These are phyloP conservation scores for Amanita pseudoporphyria DNA, from an alignment of 768 basidiomycete genomes.

Conservation along the genomic window DNA sequence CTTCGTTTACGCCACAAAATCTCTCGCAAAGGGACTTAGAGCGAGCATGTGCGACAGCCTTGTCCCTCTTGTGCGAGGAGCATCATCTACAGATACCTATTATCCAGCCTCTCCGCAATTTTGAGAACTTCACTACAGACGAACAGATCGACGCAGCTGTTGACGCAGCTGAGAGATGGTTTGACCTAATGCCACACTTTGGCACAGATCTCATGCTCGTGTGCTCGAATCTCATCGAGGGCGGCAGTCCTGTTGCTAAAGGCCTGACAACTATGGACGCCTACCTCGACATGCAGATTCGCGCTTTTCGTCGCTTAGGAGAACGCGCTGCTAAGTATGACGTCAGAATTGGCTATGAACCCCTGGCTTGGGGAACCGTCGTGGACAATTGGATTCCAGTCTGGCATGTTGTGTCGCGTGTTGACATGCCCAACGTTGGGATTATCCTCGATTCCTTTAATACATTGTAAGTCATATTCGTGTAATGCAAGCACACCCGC, in stretches of 20 bases:
- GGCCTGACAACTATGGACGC: slow-evolving; percentile 13
- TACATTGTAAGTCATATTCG: slow-evolving; percentile 12
- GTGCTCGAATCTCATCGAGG: slow-evolving; percentile 22
- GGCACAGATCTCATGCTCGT: slow-evolving; percentile 24
- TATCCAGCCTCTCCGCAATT: slow-evolving; percentile 27
- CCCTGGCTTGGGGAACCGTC: slow-evolving; percentile 25
- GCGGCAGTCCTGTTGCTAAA: slow-evolving; percentile 11
- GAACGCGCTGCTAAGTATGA: slow-evolving; percentile 20
- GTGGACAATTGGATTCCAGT: slow-evolving; percentile 27
- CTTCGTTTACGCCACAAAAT: slow-evolving; percentile 10
- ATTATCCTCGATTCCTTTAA: slow-evolving; percentile 30
- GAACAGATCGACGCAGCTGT: slow-evolving; percentile 17
- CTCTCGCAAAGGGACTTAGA: slow-evolving; percentile 15
- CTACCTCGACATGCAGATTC: slow-evolving; percentile 19
- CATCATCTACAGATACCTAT: slow-evolving; percentile 19
- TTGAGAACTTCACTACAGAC: slow-evolving; percentile 23
- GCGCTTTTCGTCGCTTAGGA: slow-evolving; percentile 20
- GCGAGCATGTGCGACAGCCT: slow-evolving; percentile 16
- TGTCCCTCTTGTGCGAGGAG: slow-evolving; percentile 13
- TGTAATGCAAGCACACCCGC: neutral
- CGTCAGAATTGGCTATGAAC: slow-evolving; percentile 22
- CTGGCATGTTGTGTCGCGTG: slow-evolving; percentile 24
- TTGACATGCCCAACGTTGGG: slow-evolving; percentile 26
- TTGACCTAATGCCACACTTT: slow-evolving; percentile 21
- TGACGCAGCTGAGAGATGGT: slow-evolving; percentile 19